These are phyloP conservation scores for Microbotryomycetes sp. DNA, from an alignment of 1,284 basidiomycete species.

Conservation along the genomic window DNA sequence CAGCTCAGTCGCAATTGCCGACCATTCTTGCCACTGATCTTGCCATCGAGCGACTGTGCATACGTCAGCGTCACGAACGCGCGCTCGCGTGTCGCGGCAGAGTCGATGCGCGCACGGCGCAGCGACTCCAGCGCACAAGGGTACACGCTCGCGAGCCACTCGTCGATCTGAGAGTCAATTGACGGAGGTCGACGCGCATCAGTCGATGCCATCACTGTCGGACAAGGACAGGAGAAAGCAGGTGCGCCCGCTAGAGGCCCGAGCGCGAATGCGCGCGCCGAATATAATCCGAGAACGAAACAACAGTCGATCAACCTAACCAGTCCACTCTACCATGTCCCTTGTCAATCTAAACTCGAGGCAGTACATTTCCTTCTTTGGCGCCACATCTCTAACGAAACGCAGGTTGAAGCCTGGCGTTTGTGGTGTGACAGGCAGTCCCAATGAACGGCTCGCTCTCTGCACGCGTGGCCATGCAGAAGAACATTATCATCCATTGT, in stretches of 20 bases:
- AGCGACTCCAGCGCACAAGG: background rate
- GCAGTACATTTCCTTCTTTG: conserved; percentile 98
- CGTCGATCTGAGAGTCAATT: background rate
- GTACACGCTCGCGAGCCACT: background rate
- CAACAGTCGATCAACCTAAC: background rate
- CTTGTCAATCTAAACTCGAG: conserved; percentile 78
- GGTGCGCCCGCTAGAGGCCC: too few species aligned
- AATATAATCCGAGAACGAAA: background rate
- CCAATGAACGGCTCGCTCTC: conserved; percentile 67
- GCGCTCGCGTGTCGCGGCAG: background rate
- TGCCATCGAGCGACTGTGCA: conserved; percentile 88
- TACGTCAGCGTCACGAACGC: conserved; percentile 70
- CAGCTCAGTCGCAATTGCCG: conserved; percentile 76
- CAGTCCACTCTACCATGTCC: conserved; percentile 39
- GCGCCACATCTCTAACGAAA: conserved; percentile 85
- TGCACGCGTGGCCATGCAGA: conserved; percentile 44
- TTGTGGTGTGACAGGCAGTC: conserved; percentile 51
- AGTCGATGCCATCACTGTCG: too few species aligned
- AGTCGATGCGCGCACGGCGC: background rate
- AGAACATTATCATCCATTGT: background rate
- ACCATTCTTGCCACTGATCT: conserved; percentile 71
- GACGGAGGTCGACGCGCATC: too few species aligned
- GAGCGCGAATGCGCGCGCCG: too few species aligned
- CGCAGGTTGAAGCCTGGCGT: conserved; percentile 52
- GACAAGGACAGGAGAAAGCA: too few species aligned